phyloP scores from a whole-genome alignment of 345 rosid genomes.

The Gossypium raimondii region DNA sequence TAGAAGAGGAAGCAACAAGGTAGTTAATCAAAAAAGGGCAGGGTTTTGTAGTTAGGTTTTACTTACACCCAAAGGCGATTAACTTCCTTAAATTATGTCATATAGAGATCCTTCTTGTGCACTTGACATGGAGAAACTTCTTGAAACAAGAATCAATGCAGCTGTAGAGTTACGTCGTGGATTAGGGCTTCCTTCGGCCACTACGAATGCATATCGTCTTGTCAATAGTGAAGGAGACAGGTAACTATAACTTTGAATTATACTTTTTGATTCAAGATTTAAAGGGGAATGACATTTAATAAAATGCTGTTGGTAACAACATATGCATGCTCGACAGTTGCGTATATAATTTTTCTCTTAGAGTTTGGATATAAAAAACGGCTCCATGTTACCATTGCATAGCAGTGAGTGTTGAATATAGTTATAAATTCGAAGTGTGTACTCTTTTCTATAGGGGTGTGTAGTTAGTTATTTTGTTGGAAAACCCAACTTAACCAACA shows the following conservation, averaged over 20 bases:
- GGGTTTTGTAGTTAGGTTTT: background rate
- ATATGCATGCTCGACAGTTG: background rate
- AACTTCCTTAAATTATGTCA: slow-evolving; percentile 7
- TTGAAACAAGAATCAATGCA: slow-evolving; percentile 60
- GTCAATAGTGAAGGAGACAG: slow-evolving; percentile 91
- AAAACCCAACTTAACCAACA: no score
- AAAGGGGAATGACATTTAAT: background rate
- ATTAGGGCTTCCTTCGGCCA: slow-evolving; percentile 66
- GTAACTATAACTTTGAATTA: slow-evolving; percentile 25
- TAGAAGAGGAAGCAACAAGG: slow-evolving; percentile 77
- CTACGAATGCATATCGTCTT: slow-evolving; percentile 78
- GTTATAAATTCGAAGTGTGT: no score
- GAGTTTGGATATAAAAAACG: background rate
- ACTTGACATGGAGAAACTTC: slow-evolving; percentile 70
- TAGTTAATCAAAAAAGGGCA: slow-evolving; percentile 9
- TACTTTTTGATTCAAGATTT: background rate
- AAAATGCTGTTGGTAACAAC: background rate
- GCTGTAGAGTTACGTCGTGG: slow-evolving; percentile 54
- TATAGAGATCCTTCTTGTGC: slow-evolving; percentile 75
- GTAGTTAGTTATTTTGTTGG: no score
- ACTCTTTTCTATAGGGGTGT: no score
- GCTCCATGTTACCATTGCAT: background rate
- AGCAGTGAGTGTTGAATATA: no score
- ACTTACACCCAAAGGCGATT: slow-evolving; percentile 1
- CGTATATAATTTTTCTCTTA: background rate